Evolutionary conservation across 257 asterid species (phyloP).

Genomic region (Forsythia viridissima): DNA sequence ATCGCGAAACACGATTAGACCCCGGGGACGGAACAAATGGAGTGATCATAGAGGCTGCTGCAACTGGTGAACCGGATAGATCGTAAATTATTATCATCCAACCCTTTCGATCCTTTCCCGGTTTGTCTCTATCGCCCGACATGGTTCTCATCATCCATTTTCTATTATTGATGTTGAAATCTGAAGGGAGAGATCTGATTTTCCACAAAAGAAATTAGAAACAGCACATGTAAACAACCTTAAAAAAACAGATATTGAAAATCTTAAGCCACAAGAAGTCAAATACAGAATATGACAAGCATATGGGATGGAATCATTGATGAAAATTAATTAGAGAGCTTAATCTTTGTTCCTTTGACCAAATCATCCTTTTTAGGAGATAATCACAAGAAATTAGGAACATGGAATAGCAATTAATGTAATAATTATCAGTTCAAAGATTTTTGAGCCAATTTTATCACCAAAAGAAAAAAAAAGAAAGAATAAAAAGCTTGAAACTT

Average conservation of each 20-base stretch:
- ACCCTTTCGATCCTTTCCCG: slow-evolving; percentile 72
- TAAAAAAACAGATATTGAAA: background rate
- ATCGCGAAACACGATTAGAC: slow-evolving; percentile 77
- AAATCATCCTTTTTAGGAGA: background rate
- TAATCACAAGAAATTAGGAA: background rate
- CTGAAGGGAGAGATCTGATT: slow-evolving; percentile 70
- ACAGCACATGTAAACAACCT: background rate
- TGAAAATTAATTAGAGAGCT: slow-evolving; percentile 13
- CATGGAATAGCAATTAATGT: background rate
- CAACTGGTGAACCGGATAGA: slow-evolving; percentile 86
- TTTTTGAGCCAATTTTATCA: background rate
- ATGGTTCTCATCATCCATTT: slow-evolving; percentile 67
- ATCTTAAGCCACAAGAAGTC: slow-evolving; percentile 14
- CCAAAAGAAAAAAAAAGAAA: too few relatives aligned
- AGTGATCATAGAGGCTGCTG: slow-evolving; percentile 93
- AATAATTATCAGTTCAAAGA: background rate
- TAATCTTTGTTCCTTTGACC: slow-evolving; percentile 39
- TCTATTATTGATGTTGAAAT: slow-evolving; percentile 56
- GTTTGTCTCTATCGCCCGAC: slow-evolving; percentile 47
- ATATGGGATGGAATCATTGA: slow-evolving; percentile 50
- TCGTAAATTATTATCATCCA: slow-evolving; percentile 84
- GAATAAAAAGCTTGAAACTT: background rate
- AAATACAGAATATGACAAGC: slow-evolving; percentile 25
- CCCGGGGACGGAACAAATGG: slow-evolving; percentile 85
- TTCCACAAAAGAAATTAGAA: background rate